Evolutionary conservation across 306 rosid species (phyloP).

Genomic region (Abrus precatorius): DNA sequence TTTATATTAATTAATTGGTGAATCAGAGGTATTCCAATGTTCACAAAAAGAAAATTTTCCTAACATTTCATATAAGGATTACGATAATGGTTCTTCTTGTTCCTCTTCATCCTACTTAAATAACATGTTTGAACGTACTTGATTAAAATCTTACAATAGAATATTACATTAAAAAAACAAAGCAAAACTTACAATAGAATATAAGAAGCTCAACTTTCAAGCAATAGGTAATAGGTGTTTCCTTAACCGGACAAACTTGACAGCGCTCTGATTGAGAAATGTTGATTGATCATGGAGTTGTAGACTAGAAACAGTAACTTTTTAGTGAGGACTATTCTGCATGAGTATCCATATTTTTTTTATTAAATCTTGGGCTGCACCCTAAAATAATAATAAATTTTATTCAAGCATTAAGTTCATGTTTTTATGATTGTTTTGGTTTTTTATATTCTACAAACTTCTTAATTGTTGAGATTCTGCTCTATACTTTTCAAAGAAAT

Average conservation of each 20-base stretch:
- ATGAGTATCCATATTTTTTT: not conserved
- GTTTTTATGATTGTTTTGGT: not conserved
- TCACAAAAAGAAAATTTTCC: not conserved
- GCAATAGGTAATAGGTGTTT: not conserved
- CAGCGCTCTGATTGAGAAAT: not conserved
- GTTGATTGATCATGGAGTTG: not conserved
- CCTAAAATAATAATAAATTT: not conserved
- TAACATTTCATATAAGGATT: not conserved
- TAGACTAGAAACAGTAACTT: not conserved
- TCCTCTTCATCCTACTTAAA: not conserved
- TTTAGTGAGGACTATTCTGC: not conserved
- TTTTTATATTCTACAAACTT: not conserved
- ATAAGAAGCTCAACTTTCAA: constrained; percentile 4
- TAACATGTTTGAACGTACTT: not conserved
- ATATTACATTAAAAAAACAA: not conserved
- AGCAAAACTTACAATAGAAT: not conserved
- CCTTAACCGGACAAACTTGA: constrained; percentile 4
- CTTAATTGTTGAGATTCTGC: not conserved
- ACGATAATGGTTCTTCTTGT: not conserved
- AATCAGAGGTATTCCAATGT: not conserved
- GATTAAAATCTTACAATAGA: not conserved
- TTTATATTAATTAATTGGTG: not conserved
- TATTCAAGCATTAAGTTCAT: not conserved
- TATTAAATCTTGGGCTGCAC: not conserved
- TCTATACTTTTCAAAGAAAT: not conserved